Evolutionary conservation across 148 eudicot species (phyloP), one percentile per base, ranked within the genome.

Genomic region (Rhododendron griersonianum): DNA sequence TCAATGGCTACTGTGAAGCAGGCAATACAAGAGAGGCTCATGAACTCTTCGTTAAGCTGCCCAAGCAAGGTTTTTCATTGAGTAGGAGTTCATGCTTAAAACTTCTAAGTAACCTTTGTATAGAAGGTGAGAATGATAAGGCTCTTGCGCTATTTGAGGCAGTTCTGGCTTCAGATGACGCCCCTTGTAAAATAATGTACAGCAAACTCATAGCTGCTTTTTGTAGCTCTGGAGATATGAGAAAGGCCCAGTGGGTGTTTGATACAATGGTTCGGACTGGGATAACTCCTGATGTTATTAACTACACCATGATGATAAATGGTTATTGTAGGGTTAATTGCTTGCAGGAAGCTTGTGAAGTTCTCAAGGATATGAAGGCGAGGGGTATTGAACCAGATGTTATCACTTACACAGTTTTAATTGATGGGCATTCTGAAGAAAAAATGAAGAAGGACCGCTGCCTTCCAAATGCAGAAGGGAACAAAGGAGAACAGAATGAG

Each of bases 291-390:
- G 98, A 95, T 90, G 86, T 89, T 44, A 84, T 91, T 81, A 92
- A 88, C 80, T 94, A 94, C 92, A 95, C 95, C 30, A 93, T 90
- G 37, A 91, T 95, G 96, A 82, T 95, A 69, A 87, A 93, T 81
- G 96, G 98, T 16, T 95, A 92, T 82, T 92, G 92, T 86, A 90
- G 85, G 84, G 87, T 44, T 28, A 92, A 93, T 86, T 28, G 63
- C 75, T 39, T 93, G 86, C 28, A 33, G 30, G 87, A 90, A 76
- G 98, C 96, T 74, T 45, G n/a, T 84, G 87, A 80, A 78, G 93
- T 95, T 86, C 92, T 93, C n/a, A 51, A 86, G n/a, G 89, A 88
- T 85, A 93, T 95, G 96, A 93, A 90, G 89, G 79, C 53, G 48
- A 90, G 85, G 86, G 94, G 95, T 50, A 90, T 94, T 57, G 23